Evolutionary conservation across 331 rosid species (phyloP), one percentile per base, ranked within the genome.

Genomic region (Pyracantha coccinea): DNA sequence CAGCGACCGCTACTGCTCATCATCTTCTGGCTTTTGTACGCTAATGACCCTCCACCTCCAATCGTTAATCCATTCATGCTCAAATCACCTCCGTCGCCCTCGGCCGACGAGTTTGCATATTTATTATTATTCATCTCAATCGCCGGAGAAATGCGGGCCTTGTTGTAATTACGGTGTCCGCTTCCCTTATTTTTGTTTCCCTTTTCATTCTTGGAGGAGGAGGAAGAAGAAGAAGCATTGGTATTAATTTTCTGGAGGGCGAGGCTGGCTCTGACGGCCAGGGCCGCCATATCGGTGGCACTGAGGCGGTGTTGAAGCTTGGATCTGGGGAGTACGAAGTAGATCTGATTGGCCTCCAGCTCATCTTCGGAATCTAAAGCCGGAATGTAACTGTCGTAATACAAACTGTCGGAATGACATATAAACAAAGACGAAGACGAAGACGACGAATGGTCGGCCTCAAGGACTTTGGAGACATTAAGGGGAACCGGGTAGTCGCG

Each of bases 271-370:
- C 85, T 84, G 58, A 84, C 83, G 0, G 90, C 90, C 19, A 87
- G 76, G 31, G 88, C 65, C 11, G 90, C 88, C 90, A 87, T 87
- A 17, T 84, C 83, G 2, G 88, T 23, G 2, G 90, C 83, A 1
- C 78, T 68, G 64, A 87, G 60, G 2, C 75, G 76, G 2, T 16
- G 47, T 33, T 71, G 58, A 47, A 80, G 80, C 54, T 52, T 79
- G 1, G 88, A 77, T 0, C 38, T 8, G 0, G 82, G 83, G n/a
- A 87, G 86, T 15, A 84, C 59, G 74, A 87, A 87, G 73, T 87
- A 87, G 75, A 87, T 84, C 54, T 77, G 80, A 63, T 79, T 14
- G 45, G 85, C 58, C 11, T 64, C 78, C 19, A 87, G 88, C 2
- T 54, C 45, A 2, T 74, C 64, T 7, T 77, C 54, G 17, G 41